Conservation (phyloP, 768 basidiomycete genomes). For the Lactifluus subvellereus region DNA sequence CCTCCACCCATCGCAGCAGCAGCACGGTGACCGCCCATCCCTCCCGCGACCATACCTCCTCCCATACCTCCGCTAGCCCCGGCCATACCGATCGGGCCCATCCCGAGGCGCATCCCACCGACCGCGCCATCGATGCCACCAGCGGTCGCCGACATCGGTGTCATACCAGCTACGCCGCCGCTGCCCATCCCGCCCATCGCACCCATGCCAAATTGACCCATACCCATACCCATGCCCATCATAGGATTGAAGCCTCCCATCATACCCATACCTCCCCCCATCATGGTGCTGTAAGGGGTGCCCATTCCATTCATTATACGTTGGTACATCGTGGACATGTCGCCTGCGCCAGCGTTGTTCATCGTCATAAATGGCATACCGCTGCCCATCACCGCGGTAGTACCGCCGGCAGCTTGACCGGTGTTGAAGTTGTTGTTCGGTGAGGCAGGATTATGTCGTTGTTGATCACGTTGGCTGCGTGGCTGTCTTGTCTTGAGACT, state of each 20-base stretch:
- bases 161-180: too few relatives aligned
- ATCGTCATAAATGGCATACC: constrained; percentile 38
- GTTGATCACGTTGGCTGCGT: constrained; percentile 69
- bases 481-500: constrained; percentile 95
- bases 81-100: too few relatives aligned
- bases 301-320: too few relatives aligned
- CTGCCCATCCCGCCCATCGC: constrained; percentile 37
- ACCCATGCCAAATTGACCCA: constrained; percentile 25
- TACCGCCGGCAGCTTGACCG: constrained; percentile 29
- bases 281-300: too few relatives aligned
- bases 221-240: too few relatives aligned
- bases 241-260: constrained; percentile 24
- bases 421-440: constrained; percentile 24
- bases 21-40: constrained; percentile 30
- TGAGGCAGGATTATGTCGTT: constrained; percentile 30
- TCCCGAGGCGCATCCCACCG: too few relatives aligned
- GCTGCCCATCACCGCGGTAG: constrained; percentile 30
- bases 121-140: constrained; percentile 32
- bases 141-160: too few relatives aligned
- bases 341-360: too few relatives aligned
- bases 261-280: constrained; percentile 34
- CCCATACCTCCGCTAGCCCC: too few relatives aligned
- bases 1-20: constrained; percentile 25
- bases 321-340: too few relatives aligned
- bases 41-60: too few relatives aligned